Evolutionary conservation across 139 green algal genomes (phyloP), one percentile per base, ranked within the genome.

Genomic region (Dunaliella primolecta): DNA sequence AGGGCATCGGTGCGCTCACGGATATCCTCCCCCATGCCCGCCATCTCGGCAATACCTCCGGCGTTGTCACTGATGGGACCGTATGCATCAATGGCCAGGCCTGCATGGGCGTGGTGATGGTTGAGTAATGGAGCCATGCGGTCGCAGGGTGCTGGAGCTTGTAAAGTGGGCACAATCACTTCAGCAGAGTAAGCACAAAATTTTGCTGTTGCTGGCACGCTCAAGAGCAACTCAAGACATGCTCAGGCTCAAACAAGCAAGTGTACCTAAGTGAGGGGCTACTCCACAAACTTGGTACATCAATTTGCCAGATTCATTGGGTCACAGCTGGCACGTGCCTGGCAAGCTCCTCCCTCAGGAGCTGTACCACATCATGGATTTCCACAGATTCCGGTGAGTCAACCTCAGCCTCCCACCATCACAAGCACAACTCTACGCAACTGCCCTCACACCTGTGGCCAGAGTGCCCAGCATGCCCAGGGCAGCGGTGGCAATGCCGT

Each of bases 1-100:
- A 99, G 92, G 1, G 96, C 96, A 83, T 99, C 97, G 30, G 97
- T 99, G 86, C 96, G 93, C 90, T 99, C 97, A 70, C 97, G 94
- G 86, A 99, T 98, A 88, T 98, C 95, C 89, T 98, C 95, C 75
- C 97, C 96, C 96, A 99, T 98, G 88, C 93, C 96, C 1, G 95
- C 95, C 97, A 99, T 99, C 92, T 99, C 97, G 81, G 97, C 97
- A 82, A 99, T 99, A 78, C 97, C 97, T 36, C 97, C 96, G 37
- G 96, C 95, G 87, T 98, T 99, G 91, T 98, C 96, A 57, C 92
- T 97, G 91, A 99, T 98, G 85, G 97, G 97, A 81, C 98, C 96
- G 85, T 99, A 88, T 1, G 96, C 96, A 76, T 99, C 96, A 78
- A 99, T 99, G 37, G 96, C 96, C 81, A 99, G 92, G 83, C 96